Conservation (phyloP, 495 filamentous ascomycete species). For the Hypoxylon cercidicola region DNA sequence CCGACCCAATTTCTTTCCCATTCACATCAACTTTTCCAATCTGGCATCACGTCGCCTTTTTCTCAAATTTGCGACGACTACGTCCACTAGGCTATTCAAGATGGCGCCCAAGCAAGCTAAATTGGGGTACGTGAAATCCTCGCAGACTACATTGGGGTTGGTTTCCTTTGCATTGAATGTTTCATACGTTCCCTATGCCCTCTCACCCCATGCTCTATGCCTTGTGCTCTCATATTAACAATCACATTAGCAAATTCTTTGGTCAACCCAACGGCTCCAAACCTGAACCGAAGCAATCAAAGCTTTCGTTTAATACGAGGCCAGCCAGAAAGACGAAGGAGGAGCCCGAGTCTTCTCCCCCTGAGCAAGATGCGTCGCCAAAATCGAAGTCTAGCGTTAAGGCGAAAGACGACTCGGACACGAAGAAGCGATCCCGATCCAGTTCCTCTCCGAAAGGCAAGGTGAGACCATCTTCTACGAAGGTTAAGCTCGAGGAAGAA, state of each 20-base stretch:
- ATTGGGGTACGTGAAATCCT: constrained; percentile 87
- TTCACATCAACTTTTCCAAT: constrained; percentile 10
- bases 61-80: constrained; percentile 34
- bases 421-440: constrained; percentile 56
- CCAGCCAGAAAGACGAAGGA: constrained; percentile 50
- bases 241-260: constrained; percentile 72
- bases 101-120: constrained; percentile 84
- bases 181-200: no score
- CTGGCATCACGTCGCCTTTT: constrained; percentile 39
- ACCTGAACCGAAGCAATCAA: constrained; percentile 75
- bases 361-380: constrained; percentile 28
- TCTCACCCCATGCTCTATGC: neutral
- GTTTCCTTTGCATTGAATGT: constrained; percentile 49
- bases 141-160: constrained; percentile 86
- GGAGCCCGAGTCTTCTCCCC: constrained; percentile 40
- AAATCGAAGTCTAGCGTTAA: constrained; percentile 41
- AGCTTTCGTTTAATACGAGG: constrained; percentile 71
- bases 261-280: constrained; percentile 64
- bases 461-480: constrained; percentile 36
- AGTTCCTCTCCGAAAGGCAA: constrained; percentile 24
- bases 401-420: constrained; percentile 44
- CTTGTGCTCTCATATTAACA: constrained; percentile 18
- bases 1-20: constrained; percentile 3
- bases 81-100: constrained; percentile 41
- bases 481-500: constrained; percentile 43